phyloP scores from a whole-genome alignment of 257 asterid species.

The Echium plantagineum region DNA sequence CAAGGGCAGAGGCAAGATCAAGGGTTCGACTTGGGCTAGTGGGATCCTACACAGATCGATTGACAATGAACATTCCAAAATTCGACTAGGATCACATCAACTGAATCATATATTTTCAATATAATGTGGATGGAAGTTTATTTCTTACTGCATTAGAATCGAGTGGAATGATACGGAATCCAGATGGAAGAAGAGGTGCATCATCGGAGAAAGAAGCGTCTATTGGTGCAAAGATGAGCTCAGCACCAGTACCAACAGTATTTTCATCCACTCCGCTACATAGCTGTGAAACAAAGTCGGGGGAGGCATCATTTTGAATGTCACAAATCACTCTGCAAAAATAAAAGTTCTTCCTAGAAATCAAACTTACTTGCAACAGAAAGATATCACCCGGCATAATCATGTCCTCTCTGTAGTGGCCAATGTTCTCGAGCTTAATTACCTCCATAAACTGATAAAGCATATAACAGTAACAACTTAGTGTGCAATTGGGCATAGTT shows the following conservation, averaged over 20 bases:
- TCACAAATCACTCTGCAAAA: neutral
- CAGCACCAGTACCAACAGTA: slow-evolving; percentile 69
- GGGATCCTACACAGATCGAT: slow-evolving; percentile 37
- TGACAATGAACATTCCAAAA: neutral
- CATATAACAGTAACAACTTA: slow-evolving; percentile 7
- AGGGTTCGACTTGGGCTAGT: slow-evolving; percentile 79
- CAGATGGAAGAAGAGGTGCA: slow-evolving; percentile 95
- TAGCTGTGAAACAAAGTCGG: slow-evolving; percentile 33
- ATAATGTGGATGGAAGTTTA: neutral
- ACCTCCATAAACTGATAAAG: slow-evolving; percentile 86
- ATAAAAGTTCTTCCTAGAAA: neutral
- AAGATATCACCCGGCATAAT: slow-evolving; percentile 78
- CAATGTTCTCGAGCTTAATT: slow-evolving; percentile 77
- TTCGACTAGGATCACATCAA: neutral
- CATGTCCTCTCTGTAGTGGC: slow-evolving; percentile 61
- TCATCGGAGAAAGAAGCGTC: slow-evolving; percentile 95
- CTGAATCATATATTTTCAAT: neutral
- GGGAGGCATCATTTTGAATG: neutral
- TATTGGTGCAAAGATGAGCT: slow-evolving; percentile 89
- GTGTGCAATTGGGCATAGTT: no score
- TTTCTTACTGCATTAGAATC: slow-evolving; percentile 51
- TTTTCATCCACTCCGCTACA: slow-evolving; percentile 91
- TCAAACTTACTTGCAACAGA: slow-evolving; percentile 70
- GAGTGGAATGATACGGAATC: slow-evolving; percentile 88
- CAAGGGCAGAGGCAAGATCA: slow-evolving; percentile 93